Evolutionary conservation across 2,329 filamentous ascomycete genomes (phyloP).

Genomic region (Stemphylium beticola): DNA sequence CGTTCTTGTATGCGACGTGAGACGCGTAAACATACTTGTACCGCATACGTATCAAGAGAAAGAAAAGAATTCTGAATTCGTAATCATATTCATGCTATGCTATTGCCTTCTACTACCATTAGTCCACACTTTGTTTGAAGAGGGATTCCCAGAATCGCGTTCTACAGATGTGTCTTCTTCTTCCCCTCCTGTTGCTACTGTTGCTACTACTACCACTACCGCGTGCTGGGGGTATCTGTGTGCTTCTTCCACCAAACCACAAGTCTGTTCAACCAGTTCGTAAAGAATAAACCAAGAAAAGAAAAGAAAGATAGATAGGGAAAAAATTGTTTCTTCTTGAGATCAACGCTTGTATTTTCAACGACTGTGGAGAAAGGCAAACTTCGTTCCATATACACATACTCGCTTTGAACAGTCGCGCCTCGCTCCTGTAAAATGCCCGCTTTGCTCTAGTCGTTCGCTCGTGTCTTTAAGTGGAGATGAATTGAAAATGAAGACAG

Average conservation of each 20-base stretch:
- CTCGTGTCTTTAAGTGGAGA: slow-evolving; percentile 6
- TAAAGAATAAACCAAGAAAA: slow-evolving; percentile 5
- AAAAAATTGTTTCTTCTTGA: slow-evolving; percentile 24
- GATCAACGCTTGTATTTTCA: slow-evolving; percentile 48
- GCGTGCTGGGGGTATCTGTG: slow-evolving; percentile 21
- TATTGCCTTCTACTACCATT: slow-evolving; percentile 13
- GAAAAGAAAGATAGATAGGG: slow-evolving; percentile 12
- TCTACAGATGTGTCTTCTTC: not conserved
- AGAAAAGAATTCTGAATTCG: not conserved
- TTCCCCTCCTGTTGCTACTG: not conserved
- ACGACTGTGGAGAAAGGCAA: slow-evolving; percentile 43
- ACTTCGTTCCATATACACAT: slow-evolving; percentile 29
- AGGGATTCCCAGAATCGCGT: slow-evolving; percentile 21
- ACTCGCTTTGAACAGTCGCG: slow-evolving; percentile 15
- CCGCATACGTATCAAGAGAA: no score
- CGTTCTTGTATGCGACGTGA: no score
- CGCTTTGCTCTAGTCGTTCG: slow-evolving; percentile 4
- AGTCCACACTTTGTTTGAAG: slow-evolving; percentile 1
- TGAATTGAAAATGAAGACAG: slow-evolving; percentile 12
- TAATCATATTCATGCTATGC: slow-evolving; percentile 18
- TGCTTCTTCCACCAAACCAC: slow-evolving; percentile 4
- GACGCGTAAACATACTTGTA: not conserved
- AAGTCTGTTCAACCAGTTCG: not conserved
- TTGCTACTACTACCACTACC: not conserved
- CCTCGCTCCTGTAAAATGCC: slow-evolving; percentile 11